Evolutionary conservation across 2,329 filamentous ascomycete genomes (phyloP).

Genomic region (Triangularia verruculosa): DNA sequence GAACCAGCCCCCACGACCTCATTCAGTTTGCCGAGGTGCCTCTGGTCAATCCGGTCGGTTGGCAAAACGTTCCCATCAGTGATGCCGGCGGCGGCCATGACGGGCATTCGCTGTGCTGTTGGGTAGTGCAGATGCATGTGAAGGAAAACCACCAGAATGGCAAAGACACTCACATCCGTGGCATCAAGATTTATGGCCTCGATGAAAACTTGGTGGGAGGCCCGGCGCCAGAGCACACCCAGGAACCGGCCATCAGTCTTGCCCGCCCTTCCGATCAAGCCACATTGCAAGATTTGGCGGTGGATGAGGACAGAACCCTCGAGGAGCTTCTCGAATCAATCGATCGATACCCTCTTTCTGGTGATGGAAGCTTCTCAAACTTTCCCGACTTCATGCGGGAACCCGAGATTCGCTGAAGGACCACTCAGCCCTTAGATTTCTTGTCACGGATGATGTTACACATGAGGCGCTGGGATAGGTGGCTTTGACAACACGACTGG

Average conservation of each 20-base stretch:
- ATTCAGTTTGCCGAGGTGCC: constrained; percentile 81
- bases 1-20: constrained; percentile 87
- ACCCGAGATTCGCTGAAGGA: constrained; percentile 39
- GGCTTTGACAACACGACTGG: neutral
- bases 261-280: constrained; percentile 32
- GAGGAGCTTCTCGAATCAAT: constrained; percentile 33
- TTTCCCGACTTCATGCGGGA: constrained; percentile 42
- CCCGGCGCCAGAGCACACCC: constrained; percentile 35
- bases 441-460: neutral
- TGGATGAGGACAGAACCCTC: constrained; percentile 34
- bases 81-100: constrained; percentile 57
- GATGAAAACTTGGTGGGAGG: constrained; percentile 47
- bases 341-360: constrained; percentile 30
- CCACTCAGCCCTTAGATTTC: neutral
- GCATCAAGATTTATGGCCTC: constrained; percentile 77
- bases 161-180: constrained; percentile 96
- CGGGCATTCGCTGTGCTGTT: constrained; percentile 76
- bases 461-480: neutral
- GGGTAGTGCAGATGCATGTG: constrained; percentile 85
- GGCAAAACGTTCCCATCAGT: constrained; percentile 75
- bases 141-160: constrained; percentile 98
- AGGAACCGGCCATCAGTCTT: constrained; percentile 32
- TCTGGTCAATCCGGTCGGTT: constrained; percentile 77
- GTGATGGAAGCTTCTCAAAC: constrained; percentile 31
- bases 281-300: constrained; percentile 30